Conservation (phyloP, 805 yeast species). For the Pichia eremophila region DNA sequence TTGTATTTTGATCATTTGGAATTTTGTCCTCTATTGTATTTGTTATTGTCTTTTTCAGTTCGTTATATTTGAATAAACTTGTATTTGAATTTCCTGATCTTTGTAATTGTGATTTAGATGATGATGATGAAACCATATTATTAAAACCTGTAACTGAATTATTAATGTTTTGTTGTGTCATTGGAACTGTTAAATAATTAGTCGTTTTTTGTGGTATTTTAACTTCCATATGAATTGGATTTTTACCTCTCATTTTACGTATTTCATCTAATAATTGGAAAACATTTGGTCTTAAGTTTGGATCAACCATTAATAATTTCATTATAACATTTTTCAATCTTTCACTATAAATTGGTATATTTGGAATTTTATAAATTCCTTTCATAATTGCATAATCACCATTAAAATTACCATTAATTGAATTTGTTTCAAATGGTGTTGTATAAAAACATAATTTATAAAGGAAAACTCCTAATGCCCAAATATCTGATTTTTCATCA, state of each 20-base stretch:
- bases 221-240: neutral
- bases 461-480: constrained; percentile 77
- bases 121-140: neutral
- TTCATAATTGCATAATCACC: constrained; percentile 58
- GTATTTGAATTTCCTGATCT: neutral
- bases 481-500: constrained; percentile 74
- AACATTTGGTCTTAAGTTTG: constrained; percentile 63
- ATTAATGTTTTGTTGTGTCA: neutral
- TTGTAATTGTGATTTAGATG: neutral
- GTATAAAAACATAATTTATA: constrained; percentile 75
- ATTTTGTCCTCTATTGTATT: neutral
- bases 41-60: constrained; percentile 2
- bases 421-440: constrained; percentile 63
- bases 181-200: neutral
- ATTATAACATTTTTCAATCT: constrained; percentile 56
- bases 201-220: neutral
- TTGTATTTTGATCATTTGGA: neutral
- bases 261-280: constrained; percentile 63
- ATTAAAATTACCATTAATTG: constrained; percentile 29
- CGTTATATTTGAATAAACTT: constrained; percentile 1
- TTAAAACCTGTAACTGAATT: neutral
- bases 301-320: constrained; percentile 54
- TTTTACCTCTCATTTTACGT: constrained; percentile 43
- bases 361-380: constrained; percentile 44
- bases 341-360: constrained; percentile 48